Evolutionary conservation across 2,329 filamentous ascomycete genomes (phyloP).

Genomic region (Fusarium sp.): DNA sequence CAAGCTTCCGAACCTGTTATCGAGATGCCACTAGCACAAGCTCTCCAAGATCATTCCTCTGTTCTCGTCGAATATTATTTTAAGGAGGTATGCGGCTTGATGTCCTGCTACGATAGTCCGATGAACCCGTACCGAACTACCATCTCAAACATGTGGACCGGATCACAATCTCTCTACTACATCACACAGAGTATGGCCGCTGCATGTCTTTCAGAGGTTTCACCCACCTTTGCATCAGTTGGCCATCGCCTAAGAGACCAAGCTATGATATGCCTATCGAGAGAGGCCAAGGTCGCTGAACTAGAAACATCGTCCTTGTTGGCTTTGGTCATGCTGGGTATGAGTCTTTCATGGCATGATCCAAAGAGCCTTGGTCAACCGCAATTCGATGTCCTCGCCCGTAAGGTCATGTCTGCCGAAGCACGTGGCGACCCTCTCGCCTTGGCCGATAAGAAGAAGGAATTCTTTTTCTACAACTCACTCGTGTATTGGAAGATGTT

Average conservation of each 20-base stretch:
- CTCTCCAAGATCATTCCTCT: constrained; percentile 59
- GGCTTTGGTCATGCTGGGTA: constrained; percentile 69
- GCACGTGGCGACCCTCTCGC: constrained; percentile 5
- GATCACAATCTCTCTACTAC: constrained; percentile 69
- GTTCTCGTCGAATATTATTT: constrained; percentile 73
- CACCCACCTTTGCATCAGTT: constrained; percentile 61
- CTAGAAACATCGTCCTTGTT: constrained; percentile 67
- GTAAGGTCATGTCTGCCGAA: constrained; percentile 30
- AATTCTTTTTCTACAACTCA: constrained; percentile 46
- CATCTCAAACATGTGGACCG: constrained; percentile 67
- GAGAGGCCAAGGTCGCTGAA: constrained; percentile 60
- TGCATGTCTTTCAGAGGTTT: constrained; percentile 68
- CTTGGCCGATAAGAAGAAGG: constrained; percentile 40
- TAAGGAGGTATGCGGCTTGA: constrained; percentile 70
- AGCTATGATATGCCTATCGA: constrained; percentile 63
- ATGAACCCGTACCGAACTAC: constrained; percentile 72
- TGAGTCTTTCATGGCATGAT: constrained; percentile 71
- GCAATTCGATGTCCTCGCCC: constrained; percentile 39
- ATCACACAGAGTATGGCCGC: constrained; percentile 74
- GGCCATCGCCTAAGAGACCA: constrained; percentile 59
- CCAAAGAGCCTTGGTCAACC: constrained; percentile 62
- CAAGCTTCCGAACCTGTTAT: constrained; percentile 1
- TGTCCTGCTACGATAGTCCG: constrained; percentile 73
- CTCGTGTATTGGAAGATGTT: constrained; percentile 48
- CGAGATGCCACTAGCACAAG: constrained; percentile 31